A percentile compares a stretch with the other conserved stretches of the same genome.
Evolutionary conservation across 2,329 filamentous ascomycete species (phyloP).

Genomic region (Sporothrix phasma): DNA sequence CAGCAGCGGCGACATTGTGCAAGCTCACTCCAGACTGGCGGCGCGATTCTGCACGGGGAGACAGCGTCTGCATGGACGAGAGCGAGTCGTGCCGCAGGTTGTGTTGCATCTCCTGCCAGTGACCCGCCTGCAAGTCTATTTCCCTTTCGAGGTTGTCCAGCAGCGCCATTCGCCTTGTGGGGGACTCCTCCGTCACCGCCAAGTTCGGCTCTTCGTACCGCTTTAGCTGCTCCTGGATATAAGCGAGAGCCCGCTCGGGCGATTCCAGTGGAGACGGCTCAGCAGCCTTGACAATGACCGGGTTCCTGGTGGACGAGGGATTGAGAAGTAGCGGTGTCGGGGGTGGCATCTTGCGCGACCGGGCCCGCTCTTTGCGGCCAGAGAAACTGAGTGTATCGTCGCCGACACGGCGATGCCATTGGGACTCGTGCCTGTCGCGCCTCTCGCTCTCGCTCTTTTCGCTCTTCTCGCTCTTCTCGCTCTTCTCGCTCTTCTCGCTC

Average conservation of each 20-base stretch:
- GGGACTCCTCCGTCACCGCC: slow-evolving; percentile 26
- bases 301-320: slow-evolving; percentile 31
- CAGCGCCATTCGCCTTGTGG: slow-evolving; percentile 37
- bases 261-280: slow-evolving; percentile 46
- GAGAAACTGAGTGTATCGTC: slow-evolving; percentile 52
- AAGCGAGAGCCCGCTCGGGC: slow-evolving; percentile 37
- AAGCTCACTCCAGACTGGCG: slow-evolving; percentile 22
- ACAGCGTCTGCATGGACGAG: slow-evolving; percentile 33
- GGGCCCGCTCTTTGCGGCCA: slow-evolving; percentile 35
- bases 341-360: slow-evolving; percentile 43
- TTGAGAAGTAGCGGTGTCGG: slow-evolving; percentile 46
- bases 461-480: slow-evolving; percentile 18
- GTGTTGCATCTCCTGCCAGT: slow-evolving; percentile 49
- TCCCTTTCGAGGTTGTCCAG: slow-evolving; percentile 52
- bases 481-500: too few relatives aligned
- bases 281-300: slow-evolving; percentile 35
- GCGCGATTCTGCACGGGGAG: slow-evolving; percentile 27
- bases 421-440: slow-evolving; percentile 21
- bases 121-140: slow-evolving; percentile 49
- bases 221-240: slow-evolving; percentile 43
- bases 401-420: slow-evolving; percentile 49
- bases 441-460: too few relatives aligned
- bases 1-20: background rate
- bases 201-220: slow-evolving; percentile 35
- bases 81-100: slow-evolving; percentile 42